Evolutionary conservation across 164 flowering plant species (phyloP).

Genomic region (Magnolia officinalis): DNA sequence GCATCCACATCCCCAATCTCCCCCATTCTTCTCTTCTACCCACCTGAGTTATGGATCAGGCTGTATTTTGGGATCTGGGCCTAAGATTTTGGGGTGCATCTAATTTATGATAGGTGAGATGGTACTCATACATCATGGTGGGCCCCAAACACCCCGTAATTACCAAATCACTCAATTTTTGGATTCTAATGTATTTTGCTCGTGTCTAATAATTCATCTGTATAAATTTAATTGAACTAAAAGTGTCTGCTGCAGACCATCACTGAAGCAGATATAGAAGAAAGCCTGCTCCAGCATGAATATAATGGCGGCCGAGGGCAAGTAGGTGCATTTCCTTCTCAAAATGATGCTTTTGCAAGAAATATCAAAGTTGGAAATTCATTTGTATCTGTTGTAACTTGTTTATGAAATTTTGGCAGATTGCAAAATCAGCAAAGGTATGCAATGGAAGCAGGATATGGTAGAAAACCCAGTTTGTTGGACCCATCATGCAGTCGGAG

Average conservation of each 20-base stretch:
- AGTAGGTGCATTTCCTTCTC: background rate
- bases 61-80: no score
- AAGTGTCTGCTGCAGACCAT: slow-evolving; percentile 21
- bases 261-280: slow-evolving; percentile 18
- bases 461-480: background rate
- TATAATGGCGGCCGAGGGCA: slow-evolving; percentile 10
- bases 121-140: background rate
- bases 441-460: background rate
- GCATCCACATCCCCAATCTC: no score
- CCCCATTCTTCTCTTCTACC: no score
- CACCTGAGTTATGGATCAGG: no score
- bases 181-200: background rate
- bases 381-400: no score
- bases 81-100: no score
- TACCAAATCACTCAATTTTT: background rate
- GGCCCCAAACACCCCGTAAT: background rate
- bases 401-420: background rate
- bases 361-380: no score
- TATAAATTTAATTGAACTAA: no score
- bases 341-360: background rate
- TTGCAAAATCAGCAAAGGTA: background rate
- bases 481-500: background rate
- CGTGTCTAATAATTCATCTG: no score
- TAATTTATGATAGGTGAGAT: no score
- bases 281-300: slow-evolving; percentile 34